Evolutionary conservation across 345 rosid genomes (phyloP).

Genomic region (Eucalyptus pauciflora): DNA sequence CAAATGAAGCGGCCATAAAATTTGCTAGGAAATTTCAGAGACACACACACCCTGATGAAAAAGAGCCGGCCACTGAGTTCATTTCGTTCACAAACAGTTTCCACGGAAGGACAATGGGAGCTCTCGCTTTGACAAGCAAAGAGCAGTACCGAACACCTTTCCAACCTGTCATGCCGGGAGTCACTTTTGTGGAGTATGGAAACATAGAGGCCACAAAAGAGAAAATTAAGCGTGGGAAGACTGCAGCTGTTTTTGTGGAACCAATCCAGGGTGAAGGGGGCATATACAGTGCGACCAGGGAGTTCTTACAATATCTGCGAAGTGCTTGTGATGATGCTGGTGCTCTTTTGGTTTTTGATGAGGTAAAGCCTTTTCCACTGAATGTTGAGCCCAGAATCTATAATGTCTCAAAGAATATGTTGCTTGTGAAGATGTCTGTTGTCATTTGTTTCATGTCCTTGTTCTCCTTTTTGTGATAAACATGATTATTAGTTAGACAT

Average conservation of each 20-base stretch:
- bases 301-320: slow-evolving; percentile 64
- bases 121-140: slow-evolving; percentile 93
- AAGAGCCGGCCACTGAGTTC: slow-evolving; percentile 50
- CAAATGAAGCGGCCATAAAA: slow-evolving; percentile 96
- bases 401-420: neutral
- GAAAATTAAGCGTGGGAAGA: slow-evolving; percentile 36
- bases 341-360: slow-evolving; percentile 82
- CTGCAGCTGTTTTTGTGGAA: slow-evolving; percentile 90
- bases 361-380: slow-evolving; percentile 27
- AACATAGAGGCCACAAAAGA: slow-evolving; percentile 49
- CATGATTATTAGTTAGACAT: neutral
- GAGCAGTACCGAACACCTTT: slow-evolving; percentile 75
- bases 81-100: slow-evolving; percentile 70
- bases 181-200: slow-evolving; percentile 78
- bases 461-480: neutral
- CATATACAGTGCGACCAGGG: slow-evolving; percentile 63
- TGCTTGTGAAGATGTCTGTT: neutral
- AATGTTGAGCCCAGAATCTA: neutral
- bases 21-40: slow-evolving; percentile 86
- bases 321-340: slow-evolving; percentile 71
- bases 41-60: slow-evolving; percentile 31
- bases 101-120: slow-evolving; percentile 95
- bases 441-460: neutral
- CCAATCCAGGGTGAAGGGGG: slow-evolving; percentile 99
- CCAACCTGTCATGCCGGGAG: slow-evolving; percentile 99